phyloP scores from a whole-genome alignment of 164 flowering plant genomes.

The Taxillus chinensis region DNA sequence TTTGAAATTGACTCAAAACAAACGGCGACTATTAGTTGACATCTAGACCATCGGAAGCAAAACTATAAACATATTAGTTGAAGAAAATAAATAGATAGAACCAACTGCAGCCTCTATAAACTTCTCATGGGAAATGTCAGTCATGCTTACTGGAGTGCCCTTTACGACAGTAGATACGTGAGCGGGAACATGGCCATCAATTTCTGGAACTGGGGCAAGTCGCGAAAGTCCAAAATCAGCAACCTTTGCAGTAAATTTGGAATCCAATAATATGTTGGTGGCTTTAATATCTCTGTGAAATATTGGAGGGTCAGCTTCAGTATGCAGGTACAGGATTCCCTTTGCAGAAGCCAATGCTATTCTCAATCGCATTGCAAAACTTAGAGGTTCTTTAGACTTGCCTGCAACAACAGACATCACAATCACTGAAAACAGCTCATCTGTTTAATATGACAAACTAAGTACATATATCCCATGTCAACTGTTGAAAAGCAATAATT shows the following conservation, averaged over 20 bases:
- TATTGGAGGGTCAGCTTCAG: slow-evolving; percentile 90
- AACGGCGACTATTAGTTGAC: too few species aligned
- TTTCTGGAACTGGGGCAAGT: slow-evolving; percentile 75
- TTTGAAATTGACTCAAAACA: too few species aligned
- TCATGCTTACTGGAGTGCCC: slow-evolving; percentile 72
- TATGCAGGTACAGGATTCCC: slow-evolving; percentile 83
- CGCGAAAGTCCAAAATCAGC: slow-evolving; percentile 93
- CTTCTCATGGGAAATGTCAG: not conserved
- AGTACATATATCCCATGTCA: not conserved
- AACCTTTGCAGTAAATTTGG: slow-evolving; percentile 61
- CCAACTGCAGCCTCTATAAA: not conserved
- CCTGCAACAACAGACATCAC: slow-evolving; percentile 25
- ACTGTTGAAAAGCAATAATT: not conserved
- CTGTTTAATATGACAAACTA: slow-evolving; percentile 1
- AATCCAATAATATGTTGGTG: slow-evolving; percentile 73
- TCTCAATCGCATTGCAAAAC: slow-evolving; percentile 52
- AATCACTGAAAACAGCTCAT: not conserved
- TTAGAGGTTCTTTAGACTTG: slow-evolving; percentile 31
- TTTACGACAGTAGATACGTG: slow-evolving; percentile 85
- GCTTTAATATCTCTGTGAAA: slow-evolving; percentile 92
- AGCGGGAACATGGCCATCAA: slow-evolving; percentile 54
- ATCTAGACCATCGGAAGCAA: too few species aligned
- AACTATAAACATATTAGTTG: too few species aligned
- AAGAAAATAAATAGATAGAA: too few species aligned
- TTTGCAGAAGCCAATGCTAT: slow-evolving; percentile 71